Base-by-base conservation (phyloP, 176 grass and related monocot genomes). In the Rhynchospora pubera region DNA sequence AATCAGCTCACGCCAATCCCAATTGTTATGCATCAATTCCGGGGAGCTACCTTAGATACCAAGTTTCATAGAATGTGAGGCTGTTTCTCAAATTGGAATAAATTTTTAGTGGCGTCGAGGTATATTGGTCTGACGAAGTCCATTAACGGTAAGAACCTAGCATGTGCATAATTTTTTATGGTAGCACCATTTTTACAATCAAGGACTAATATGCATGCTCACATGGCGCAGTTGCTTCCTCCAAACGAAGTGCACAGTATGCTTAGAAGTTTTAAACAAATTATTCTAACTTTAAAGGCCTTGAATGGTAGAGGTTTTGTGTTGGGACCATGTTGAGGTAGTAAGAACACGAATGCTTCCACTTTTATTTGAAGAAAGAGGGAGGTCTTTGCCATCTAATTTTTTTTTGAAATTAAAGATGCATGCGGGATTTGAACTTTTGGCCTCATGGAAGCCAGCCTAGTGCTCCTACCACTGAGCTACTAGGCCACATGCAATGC, bases 41-140 rank as follows among this genome's bases (percentile, higher is more conserved):
- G 7, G 7, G 79, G 62, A 39, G 62, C 14, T 47, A 51, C 46
- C 79, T 82, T 82, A 34, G 58, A 66, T 65, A 48, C 12, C 3
- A 82, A 82, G 79, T 32, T 51, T 77, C 30, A 80, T 10, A 82
- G 16, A 65, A 65, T 51, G 62, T 47, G 6, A 64, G 3, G 24
- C 47, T 65, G 23, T 82, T 82, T 65, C 59, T 52, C 1, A 51
- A 82, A 64, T 28, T 50, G 79, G 79, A 65, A 82, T 51, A 61
- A 39, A n/a, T 47, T 51, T 51, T 67, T 48, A 30, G 79, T 34
- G 24, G 53, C 9, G 5, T 45, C 60, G 19, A 79, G 30, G 39
- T 61, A 43, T 62, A 45, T 60, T 79, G 6, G 23, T 30, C 72
- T 77, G 42, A 80, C 42, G 66, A 66, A 66, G 13, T 67, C 79